Base-by-base conservation (phyloP, 225 moss, liverwort and hornwort species). In the Physcomitrellopsis africana region DNA sequence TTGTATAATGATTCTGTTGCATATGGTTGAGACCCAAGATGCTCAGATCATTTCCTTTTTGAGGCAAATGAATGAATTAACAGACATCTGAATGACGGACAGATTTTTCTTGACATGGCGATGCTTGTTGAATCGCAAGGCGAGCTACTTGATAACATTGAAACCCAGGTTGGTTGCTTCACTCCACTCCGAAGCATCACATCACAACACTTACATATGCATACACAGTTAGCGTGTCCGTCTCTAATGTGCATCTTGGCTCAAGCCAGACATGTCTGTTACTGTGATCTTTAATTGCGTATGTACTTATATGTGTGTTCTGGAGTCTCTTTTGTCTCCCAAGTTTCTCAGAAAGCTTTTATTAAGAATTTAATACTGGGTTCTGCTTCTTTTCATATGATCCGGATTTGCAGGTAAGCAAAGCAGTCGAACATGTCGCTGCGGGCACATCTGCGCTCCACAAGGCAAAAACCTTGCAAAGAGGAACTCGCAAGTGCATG, bases 101-200 rank as follows among this genome's bases (percentile, higher is more conserved):
- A 95, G 93, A 89, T 96, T 59, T 96, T 96, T 77, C 72, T 96
- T 60, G 95, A 96, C 53, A 96, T 96, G 95, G 95, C 95, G 53
- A 93, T 96, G 32, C 90, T 96, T 20, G 93, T 96, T 10, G 93
- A 96, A 86, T 89, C 95, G 59, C 95, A 96, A 81, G 95, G 93
- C 59, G 93, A 96, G 81, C 83, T 96, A 52, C 87, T 96, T 37
- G 95, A 96, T 80, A 96, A 93, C 27, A 96, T 96, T 66, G 95
- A 96, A 82, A 86, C 81, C 60, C 93, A 96, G 90, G 95, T 91
- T 23, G 6, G 51, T 59, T 49, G 18, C 53, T 16, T 74, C 56
- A 70, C 47, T 60, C 57, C 27, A 57, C n/a, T 2, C 18, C 8
- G 9, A 37, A 37, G 7, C 32, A 37, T 37, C 32, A 37, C 32